A percentile compares a stretch with the other conserved stretches of the same genome.
These are phyloP conservation scores for Marasmius fiardii DNA, from an alignment of 1,284 basidiomycete genomes.

Conservation along the genomic window DNA sequence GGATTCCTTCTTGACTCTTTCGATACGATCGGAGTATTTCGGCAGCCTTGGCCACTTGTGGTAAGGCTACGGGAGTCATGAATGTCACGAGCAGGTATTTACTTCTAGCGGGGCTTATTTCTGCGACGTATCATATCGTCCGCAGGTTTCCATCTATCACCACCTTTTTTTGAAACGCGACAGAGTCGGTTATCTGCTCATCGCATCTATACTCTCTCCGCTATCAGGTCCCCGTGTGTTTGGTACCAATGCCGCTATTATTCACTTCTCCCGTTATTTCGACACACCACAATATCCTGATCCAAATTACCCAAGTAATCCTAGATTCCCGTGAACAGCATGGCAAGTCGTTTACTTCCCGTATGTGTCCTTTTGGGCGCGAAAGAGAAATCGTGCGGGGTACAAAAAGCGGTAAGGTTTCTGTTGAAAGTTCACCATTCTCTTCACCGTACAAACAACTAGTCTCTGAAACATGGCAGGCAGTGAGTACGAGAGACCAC, in stretches of 20 bases:
- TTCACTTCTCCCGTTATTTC: neutral
- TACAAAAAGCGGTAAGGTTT: neutral
- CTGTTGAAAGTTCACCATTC: no score
- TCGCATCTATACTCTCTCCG: neutral
- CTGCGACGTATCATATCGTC: no score
- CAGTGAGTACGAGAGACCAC: neutral
- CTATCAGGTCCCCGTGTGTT: neutral
- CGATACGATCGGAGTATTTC: neutral
- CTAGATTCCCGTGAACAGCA: neutral
- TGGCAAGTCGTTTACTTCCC: constrained; percentile 1
- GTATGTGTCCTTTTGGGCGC: neutral
- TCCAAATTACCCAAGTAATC: no score
- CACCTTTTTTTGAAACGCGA: no score
- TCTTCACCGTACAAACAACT: no score
- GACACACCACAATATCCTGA: neutral
- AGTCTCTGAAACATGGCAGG: neutral
- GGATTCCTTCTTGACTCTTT: neutral
- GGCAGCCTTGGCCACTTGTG: neutral
- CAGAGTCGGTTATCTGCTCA: no score
- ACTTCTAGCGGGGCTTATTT: no score
- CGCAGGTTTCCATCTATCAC: no score
- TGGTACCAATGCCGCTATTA: neutral
- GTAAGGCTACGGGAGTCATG: neutral
- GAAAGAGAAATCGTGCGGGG: neutral
- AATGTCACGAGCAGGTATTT: no score